A percentile compares a stretch with the other conserved stretches of the same genome.
These are phyloP conservation scores for Trametes sanguinea DNA, from an alignment of 768 basidiomycete species.

Conservation along the genomic window DNA sequence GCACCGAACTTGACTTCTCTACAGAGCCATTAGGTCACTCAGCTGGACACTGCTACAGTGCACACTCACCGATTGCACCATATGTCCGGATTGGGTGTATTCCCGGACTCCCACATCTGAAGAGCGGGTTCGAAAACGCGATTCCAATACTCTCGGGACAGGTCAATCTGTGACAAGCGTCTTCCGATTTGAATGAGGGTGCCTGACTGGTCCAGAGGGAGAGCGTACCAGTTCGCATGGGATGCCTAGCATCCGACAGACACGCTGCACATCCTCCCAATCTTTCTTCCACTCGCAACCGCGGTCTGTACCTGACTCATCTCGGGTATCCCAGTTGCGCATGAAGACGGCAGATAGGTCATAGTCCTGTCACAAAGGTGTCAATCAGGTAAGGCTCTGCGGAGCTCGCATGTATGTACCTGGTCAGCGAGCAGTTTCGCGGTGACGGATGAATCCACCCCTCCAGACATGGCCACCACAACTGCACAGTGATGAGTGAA, in stretches of 20 bases:
- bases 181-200: neutral
- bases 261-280: conserved; percentile 85
- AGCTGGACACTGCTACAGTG: neutral
- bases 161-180: conserved; percentile 59
- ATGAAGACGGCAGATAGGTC: conserved; percentile 90
- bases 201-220: neutral
- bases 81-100: conserved; percentile 92
- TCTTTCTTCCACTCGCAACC: conserved; percentile 97
- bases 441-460: conserved; percentile 91
- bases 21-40: neutral
- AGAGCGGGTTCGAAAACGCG: conserved; percentile 89
- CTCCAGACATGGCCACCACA: conserved; percentile 91
- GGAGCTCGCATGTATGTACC: conserved; percentile 38
- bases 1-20: conserved; percentile 94
- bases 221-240: conserved; percentile 69
- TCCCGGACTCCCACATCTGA: conserved; percentile 71
- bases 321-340: conserved; percentile 93
- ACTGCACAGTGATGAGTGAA: conserved; percentile 46
- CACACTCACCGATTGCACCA: conserved; percentile 77
- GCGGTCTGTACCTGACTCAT: conserved; percentile 75
- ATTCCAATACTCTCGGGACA: conserved; percentile 90
- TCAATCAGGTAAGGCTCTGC: neutral
- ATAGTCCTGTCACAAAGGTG: conserved; percentile 53
- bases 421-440: conserved; percentile 73
- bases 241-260: conserved; percentile 72